Evolutionary conservation across 2,329 filamentous ascomycete genomes (phyloP).

Genomic region (Talaromyces amestolkiae): DNA sequence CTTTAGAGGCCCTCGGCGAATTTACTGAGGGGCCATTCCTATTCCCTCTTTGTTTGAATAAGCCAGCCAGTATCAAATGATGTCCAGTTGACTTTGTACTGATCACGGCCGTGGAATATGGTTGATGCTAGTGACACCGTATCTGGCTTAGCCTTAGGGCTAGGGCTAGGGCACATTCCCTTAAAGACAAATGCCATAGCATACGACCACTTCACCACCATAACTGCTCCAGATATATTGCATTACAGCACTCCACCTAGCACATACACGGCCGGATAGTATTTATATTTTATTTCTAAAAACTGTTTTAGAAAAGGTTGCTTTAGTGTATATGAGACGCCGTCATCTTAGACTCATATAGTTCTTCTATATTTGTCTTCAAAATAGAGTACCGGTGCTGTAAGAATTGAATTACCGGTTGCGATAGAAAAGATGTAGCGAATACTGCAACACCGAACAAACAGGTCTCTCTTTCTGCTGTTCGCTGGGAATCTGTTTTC

Average conservation of each 20-base stretch:
- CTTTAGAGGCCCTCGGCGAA: background rate
- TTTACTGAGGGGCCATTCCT: background rate
- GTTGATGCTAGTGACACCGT: background rate
- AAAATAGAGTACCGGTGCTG: too few species aligned
- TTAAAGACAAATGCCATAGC: too few species aligned
- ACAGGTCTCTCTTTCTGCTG: too few species aligned
- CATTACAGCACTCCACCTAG: background rate
- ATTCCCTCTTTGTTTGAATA: background rate
- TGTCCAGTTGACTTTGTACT: background rate
- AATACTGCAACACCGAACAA: too few species aligned
- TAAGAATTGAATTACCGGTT: too few species aligned
- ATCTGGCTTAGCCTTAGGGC: background rate
- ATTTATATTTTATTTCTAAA: too few species aligned
- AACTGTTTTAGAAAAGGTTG: too few species aligned
- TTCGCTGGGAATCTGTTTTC: too few species aligned
- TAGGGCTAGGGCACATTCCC: background rate
- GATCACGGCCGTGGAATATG: background rate
- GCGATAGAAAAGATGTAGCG: too few species aligned
- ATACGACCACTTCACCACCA: background rate
- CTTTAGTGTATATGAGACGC: too few species aligned
- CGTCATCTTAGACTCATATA: too few species aligned
- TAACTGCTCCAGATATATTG: background rate
- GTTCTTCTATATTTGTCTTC: too few species aligned
- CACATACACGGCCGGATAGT: background rate
- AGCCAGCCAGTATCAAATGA: background rate